Percentiles rank a stretch among this genome's conserved stretches.
Conservation (phyloP, 1,284 basidiomycete species). For the Microbotryum scabiosae region DNA sequence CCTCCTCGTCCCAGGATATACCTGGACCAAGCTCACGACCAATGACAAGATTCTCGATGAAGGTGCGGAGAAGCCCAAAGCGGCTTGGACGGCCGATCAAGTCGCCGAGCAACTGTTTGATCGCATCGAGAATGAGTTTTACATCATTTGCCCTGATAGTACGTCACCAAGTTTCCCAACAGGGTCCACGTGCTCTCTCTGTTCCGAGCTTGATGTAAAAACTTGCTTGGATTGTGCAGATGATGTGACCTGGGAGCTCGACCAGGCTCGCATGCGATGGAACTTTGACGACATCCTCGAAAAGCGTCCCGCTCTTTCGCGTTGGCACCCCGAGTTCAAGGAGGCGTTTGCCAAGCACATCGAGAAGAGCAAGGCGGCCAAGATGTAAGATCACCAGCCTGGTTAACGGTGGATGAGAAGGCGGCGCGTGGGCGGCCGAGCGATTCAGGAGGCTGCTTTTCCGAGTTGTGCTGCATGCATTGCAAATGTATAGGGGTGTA, state of each 20-base stretch:
- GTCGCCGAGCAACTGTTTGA: conserved; percentile 32
- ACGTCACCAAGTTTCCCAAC: not conserved
- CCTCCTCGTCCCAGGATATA: conserved; percentile 34
- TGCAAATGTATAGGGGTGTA: too few species aligned
- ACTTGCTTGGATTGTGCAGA: not conserved
- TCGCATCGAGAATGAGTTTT: conserved; percentile 22
- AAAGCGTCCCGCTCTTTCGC: conserved; percentile 31
- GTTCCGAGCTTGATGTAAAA: not conserved
- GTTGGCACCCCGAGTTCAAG: conserved; percentile 32
- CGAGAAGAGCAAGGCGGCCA: conserved; percentile 30
- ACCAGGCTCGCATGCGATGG: conserved; percentile 32
- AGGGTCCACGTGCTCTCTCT: not conserved
- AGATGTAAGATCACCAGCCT: conserved; percentile 10
- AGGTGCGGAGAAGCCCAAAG: conserved; percentile 27
- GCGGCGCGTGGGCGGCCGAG: too few species aligned
- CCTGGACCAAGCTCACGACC: conserved; percentile 29
- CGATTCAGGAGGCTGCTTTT: too few species aligned
- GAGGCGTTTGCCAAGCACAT: conserved; percentile 27
- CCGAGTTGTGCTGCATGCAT: too few species aligned
- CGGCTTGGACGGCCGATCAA: conserved; percentile 31
- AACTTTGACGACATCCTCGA: conserved; percentile 26
- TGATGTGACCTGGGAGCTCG: conserved; percentile 22
- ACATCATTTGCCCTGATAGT: conserved; percentile 34
- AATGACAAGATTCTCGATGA: conserved; percentile 2
- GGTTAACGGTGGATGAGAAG: too few species aligned